Evolutionary conservation across 2,329 filamentous ascomycete genomes (phyloP).

Genomic region (Cadophora luteo-olivacea): DNA sequence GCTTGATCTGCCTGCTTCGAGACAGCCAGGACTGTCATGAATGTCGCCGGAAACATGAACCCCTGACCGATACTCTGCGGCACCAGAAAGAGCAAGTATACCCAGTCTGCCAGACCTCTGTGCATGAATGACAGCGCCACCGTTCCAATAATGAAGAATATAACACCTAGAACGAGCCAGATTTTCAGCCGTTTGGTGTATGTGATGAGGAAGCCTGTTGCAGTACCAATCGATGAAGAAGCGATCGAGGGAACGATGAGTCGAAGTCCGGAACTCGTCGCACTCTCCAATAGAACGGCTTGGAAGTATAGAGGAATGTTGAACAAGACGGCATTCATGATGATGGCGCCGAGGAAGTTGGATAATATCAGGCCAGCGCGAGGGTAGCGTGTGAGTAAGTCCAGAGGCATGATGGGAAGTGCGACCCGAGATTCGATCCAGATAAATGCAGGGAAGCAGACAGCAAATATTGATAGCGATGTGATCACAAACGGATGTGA

Average conservation of each 20-base stretch:
- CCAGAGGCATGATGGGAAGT: slow-evolving; percentile 66
- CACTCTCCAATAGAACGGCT: slow-evolving; percentile 71
- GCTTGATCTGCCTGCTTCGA: slow-evolving; percentile 68
- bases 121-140: slow-evolving; percentile 56
- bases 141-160: slow-evolving; percentile 57
- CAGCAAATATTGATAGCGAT: slow-evolving; percentile 55
- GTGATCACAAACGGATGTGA: slow-evolving; percentile 63
- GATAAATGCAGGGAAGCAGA: slow-evolving; percentile 58
- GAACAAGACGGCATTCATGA: slow-evolving; percentile 59
- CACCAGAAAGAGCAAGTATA: slow-evolving; percentile 63
- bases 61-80: slow-evolving; percentile 65
- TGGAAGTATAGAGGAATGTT: slow-evolving; percentile 64
- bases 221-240: slow-evolving; percentile 59
- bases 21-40: slow-evolving; percentile 67
- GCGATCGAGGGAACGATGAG: slow-evolving; percentile 69
- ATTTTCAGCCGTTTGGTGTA: slow-evolving; percentile 65
- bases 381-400: slow-evolving; percentile 56
- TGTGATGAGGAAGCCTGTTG: slow-evolving; percentile 68
- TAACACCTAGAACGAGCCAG: slow-evolving; percentile 59
- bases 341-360: slow-evolving; percentile 58
- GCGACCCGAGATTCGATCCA: slow-evolving; percentile 56
- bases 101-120: slow-evolving; percentile 55
- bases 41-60: slow-evolving; percentile 68
- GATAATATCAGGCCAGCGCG: slow-evolving; percentile 63
- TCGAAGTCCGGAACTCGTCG: slow-evolving; percentile 75